Base-by-base conservation (phyloP, 305 asterid species). In the Andrographis paniculata region DNA sequence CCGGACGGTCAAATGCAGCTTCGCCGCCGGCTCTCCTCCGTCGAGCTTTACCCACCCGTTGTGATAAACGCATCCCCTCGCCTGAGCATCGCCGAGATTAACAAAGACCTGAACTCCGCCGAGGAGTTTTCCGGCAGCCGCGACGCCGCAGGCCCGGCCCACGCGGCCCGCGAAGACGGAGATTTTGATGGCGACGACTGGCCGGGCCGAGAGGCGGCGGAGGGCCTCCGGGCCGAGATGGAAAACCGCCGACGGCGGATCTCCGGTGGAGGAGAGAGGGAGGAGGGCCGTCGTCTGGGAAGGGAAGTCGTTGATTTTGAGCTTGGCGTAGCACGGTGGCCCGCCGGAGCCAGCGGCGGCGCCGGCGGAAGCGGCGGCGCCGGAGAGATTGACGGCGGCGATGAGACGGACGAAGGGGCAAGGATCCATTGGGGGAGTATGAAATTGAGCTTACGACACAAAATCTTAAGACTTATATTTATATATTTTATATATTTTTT, bases 341-440 rank as follows among this genome's bases (percentile, higher is more conserved):
- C n/a, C n/a, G 5, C 88, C 63, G 60, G 84, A 9, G 33, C 88
- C 69, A 5, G 94, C 86, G 63, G 79, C 83, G 52, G 82, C 67
- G 10, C 79, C 75, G 0, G 79, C 55, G 3, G 30, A 8, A 8
- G 81, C 73, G 45, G 86, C 45, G 52, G 93, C 64, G 15, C 75
- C 45, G 18, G 93, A 83, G 41, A 82, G 89, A 27, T 80, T 78
- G 0, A 86, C 60, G 7, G 93, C 76, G 14, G 83, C 63, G 24
- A 73, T 74, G 14, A 87, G 23, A 12, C 93, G 89, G 27, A 80
- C 84, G 33, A 87, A 87, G 0, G 96, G 96, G 58, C 94, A 87
- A 10, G 96, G 96, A 87, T 87, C 96, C 96, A 86, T 85, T 20
- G 23, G 38, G 12, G 2, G n/a, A 7, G 9, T 3, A 24, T 3